These are phyloP conservation scores for Aspergillus avenaceus DNA, from an alignment of 495 filamentous ascomycete genomes.

Conservation along the genomic window DNA sequence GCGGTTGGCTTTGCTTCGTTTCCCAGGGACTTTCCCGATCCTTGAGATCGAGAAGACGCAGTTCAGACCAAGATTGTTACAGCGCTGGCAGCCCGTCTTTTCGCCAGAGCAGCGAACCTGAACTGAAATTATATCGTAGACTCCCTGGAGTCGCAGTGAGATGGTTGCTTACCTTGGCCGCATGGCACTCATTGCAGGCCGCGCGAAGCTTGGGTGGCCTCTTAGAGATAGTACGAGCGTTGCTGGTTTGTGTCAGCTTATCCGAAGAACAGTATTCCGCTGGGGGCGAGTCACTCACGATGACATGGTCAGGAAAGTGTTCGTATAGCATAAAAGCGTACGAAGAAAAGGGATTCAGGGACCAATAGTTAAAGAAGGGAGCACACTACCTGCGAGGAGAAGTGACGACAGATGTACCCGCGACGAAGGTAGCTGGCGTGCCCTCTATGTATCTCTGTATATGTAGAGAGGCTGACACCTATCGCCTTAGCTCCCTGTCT, in stretches of 20 bases:
- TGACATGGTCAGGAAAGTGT: not conserved
- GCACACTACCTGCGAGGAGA: not conserved
- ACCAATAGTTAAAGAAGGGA: not conserved
- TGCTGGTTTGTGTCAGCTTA: not conserved
- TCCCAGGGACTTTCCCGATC: conserved; percentile 17
- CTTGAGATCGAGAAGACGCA: conserved; percentile 17
- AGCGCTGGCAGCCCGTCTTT: conserved; percentile 16
- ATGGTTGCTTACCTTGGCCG: conserved; percentile 11
- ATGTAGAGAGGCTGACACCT: conserved; percentile 2
- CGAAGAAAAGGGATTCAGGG: not conserved
- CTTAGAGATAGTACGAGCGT: conserved; percentile 6
- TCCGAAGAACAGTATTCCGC: not conserved
- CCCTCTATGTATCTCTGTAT: not conserved
- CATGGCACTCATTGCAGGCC: conserved; percentile 18
- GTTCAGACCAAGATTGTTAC: conserved; percentile 9
- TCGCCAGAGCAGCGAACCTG: conserved; percentile 21
- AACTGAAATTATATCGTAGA: not conserved
- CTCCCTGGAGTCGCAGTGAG: not conserved
- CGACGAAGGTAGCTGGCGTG: not conserved
- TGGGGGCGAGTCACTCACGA: conserved; percentile 1
- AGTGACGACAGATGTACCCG: not conserved
- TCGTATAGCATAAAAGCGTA: not conserved
- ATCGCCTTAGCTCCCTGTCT: not conserved
- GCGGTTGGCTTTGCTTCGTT: conserved; percentile 17
- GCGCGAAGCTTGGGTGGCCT: conserved; percentile 16